Percentiles rank a stretch among this genome's conserved stretches.
phyloP scores from a whole-genome alignment of 1,139 yeast genomes.

The Hansenula sp. region DNA sequence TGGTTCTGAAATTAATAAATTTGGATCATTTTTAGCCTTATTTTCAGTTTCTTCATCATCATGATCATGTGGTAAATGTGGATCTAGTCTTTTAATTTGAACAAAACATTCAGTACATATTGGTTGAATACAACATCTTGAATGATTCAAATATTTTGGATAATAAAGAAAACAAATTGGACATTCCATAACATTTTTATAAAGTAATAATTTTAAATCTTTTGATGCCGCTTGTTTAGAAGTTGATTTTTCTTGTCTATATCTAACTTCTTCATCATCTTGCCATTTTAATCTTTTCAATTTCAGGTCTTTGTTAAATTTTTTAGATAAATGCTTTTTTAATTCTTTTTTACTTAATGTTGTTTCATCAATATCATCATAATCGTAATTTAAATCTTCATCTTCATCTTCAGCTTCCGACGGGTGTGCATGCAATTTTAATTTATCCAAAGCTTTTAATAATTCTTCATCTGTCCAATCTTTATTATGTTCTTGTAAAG shows the following conservation, averaged over 20 bases:
- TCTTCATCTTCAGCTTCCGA: slow-evolving; percentile 50
- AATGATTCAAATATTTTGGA: slow-evolving; percentile 72
- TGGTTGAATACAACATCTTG: slow-evolving; percentile 92
- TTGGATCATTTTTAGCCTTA: slow-evolving; percentile 40
- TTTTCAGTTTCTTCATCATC: slow-evolving; percentile 28
- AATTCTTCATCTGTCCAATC: slow-evolving; percentile 73
- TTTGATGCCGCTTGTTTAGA: slow-evolving; percentile 34
- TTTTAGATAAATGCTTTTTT: slow-evolving; percentile 51
- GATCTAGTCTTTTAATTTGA: slow-evolving; percentile 89
- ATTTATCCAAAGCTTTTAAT: slow-evolving; percentile 46
- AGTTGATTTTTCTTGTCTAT: slow-evolving; percentile 32
- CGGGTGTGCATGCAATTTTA: slow-evolving; percentile 57
- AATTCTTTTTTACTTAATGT: slow-evolving; percentile 39
- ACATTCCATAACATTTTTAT: slow-evolving; percentile 71
- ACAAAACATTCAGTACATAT: slow-evolving; percentile 97
- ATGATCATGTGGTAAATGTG: slow-evolving; percentile 87
- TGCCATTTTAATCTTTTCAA: slow-evolving; percentile 48
- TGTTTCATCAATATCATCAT: slow-evolving; percentile 32
- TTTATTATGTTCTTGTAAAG: slow-evolving; percentile 77
- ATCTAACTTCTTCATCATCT: slow-evolving; percentile 46
- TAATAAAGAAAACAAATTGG: slow-evolving; percentile 91
- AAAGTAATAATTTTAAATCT: slow-evolving; percentile 45
- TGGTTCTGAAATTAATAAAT: slow-evolving; percentile 74
- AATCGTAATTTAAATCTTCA: slow-evolving; percentile 40
- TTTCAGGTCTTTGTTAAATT: slow-evolving; percentile 42